Evolutionary conservation across 352 stramenopile species (phyloP), one percentile per base, ranked within the genome.

Genomic region (Phytophthora meadii): DNA sequence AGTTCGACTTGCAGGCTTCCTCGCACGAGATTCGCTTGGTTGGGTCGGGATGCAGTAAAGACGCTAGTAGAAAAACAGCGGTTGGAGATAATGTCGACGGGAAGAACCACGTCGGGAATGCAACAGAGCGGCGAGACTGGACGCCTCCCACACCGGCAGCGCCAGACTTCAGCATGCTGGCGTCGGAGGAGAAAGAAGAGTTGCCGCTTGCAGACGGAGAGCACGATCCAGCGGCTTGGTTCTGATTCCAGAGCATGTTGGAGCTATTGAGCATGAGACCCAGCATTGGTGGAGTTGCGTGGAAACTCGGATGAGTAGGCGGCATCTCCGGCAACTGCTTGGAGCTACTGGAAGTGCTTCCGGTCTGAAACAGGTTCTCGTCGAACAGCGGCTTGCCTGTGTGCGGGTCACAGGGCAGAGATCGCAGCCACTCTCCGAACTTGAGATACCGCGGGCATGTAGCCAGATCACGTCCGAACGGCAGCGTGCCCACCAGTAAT

Each of bases 381-480:
- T 93, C 84, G 32, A 80, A 90, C 32, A 89, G 10, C 27, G 91
- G 70, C 56, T 90, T 93, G 27, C 83, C 80, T 0, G 81, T 89
- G 42, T 92, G 76, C 22, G 77, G 53, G 22, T 93, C 86, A 15
- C 70, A 78, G 1, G 81, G 80, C 15, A 93, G 64, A 40, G 82
- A 84, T 14, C 83, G 77, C 52, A 94, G 81, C 94, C 94, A 98
- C 70, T 98, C 97, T 61, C 84, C 81, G 70, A 98, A 98, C 52
- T 97, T 97, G 65, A 97, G 88, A 77, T 97, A 99, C 36, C 97
- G 79, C 34, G 94, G 86, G 62, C 97, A 99, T 37, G 90, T 88
- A 19, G 90, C 67, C 22, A 99, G 72, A 46, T 99, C 96, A 55
- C 98, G 97, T 51, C 95, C 96, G 74, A 99, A 99, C 0, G 97